A percentile compares a stretch with the other conserved stretches of the same genome.
phyloP scores from a whole-genome alignment of 169 alveolate species.

The Perkinsus olseni region DNA sequence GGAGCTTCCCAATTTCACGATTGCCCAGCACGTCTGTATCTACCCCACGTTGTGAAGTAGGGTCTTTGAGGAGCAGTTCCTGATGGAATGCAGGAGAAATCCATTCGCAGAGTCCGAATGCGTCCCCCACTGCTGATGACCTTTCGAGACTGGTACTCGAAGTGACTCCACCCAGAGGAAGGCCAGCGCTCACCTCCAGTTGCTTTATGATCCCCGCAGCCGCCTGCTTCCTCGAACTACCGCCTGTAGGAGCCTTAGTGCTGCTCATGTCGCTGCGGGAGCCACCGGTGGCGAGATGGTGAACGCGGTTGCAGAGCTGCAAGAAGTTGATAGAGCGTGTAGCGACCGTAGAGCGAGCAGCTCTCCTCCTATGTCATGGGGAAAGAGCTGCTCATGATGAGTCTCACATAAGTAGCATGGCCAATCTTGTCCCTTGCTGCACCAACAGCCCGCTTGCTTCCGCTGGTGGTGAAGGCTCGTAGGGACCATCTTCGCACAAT shows the following conservation, averaged over 20 bases:
- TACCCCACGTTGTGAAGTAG: background rate
- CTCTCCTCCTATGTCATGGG: no score
- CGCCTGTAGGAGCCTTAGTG: background rate
- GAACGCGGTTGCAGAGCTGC: background rate
- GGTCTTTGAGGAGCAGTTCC: background rate
- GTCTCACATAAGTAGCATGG: background rate
- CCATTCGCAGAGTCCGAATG: no score
- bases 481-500: background rate
- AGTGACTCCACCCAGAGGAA: no score
- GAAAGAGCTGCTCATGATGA: no score
- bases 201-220: background rate
- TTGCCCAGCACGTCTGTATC: background rate
- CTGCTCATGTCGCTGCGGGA: background rate
- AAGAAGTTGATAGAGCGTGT: background rate
- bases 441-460: background rate
- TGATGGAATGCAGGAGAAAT: background rate
- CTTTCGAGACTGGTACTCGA: no score
- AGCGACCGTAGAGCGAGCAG: background rate
- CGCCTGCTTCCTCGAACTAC: background rate
- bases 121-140: no score
- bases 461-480: background rate
- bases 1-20: background rate
- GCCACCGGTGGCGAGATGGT: background rate
- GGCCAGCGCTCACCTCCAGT: background rate
- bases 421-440: background rate